phyloP scores from a whole-genome alignment of 2,329 filamentous ascomycete genomes.

The Sordariomycetes sp. region DNA sequence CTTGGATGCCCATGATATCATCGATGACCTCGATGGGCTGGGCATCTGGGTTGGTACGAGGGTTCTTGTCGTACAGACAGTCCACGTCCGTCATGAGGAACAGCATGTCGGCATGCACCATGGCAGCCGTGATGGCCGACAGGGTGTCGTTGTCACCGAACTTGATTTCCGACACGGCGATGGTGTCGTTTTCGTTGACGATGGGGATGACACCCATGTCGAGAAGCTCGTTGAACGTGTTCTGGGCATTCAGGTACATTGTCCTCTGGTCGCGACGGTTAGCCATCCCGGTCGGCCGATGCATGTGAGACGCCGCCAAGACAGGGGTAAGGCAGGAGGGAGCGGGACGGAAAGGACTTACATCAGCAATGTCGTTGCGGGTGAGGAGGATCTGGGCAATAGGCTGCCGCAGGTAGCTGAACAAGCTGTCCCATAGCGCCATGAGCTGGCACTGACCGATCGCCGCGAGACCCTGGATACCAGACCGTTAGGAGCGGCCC shows the following conservation, averaged over 20 bases:
- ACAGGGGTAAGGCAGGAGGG: neutral
- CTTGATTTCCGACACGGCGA: constrained; percentile 96
- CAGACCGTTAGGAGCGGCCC: neutral
- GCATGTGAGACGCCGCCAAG: neutral
- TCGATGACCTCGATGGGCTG: constrained; percentile 84
- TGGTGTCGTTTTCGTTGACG: constrained; percentile 96
- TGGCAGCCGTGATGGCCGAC: constrained; percentile 89
- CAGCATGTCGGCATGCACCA: constrained; percentile 92
- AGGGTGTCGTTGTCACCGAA: constrained; percentile 98
- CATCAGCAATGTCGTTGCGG: constrained; percentile 90
- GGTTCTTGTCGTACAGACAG: constrained; percentile 94
- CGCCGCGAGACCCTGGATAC: constrained; percentile 63
- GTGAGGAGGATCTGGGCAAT: constrained; percentile 92
- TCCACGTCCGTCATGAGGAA: constrained; percentile 99
- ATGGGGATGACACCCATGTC: constrained; percentile 96
- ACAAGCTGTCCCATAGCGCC: constrained; percentile 88
- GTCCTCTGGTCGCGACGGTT: constrained; percentile 44
- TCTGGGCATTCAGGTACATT: constrained; percentile 92
- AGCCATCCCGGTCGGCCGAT: constrained; percentile 4
- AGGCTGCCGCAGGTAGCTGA: constrained; percentile 75
- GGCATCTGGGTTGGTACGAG: constrained; percentile 71
- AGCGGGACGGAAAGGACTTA: constrained; percentile 23
- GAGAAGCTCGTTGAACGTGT: constrained; percentile 79
- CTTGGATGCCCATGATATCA: constrained; percentile 70
- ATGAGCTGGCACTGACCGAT: constrained; percentile 94